Conservation (phyloP, 1,139 yeast species). For the Geotrichum europaeum region DNA sequence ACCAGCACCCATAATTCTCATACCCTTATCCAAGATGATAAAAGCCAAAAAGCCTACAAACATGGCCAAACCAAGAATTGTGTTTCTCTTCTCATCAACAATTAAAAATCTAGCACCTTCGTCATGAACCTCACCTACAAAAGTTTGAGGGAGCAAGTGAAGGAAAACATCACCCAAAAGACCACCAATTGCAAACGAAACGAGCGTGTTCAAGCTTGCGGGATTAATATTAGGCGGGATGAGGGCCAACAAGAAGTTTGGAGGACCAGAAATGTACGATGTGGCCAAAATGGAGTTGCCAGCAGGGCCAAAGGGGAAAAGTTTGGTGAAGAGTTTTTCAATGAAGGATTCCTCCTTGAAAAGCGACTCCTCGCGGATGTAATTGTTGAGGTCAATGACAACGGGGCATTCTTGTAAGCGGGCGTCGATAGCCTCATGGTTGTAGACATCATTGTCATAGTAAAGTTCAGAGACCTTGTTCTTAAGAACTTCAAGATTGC, state of each 20-base stretch:
- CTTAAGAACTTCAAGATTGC: not conserved
- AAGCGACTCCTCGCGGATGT: constrained; percentile 21
- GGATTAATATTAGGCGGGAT: constrained; percentile 48
- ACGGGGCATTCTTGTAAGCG: constrained; percentile 34
- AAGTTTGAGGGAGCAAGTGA: constrained; percentile 60
- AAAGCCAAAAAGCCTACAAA: constrained; percentile 53
- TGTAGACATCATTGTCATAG: constrained; percentile 39
- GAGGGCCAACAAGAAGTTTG: constrained; percentile 48
- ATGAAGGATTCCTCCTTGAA: constrained; percentile 29
- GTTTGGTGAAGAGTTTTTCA: constrained; percentile 24
- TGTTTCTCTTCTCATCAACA: constrained; percentile 45
- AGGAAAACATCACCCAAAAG: constrained; percentile 62
- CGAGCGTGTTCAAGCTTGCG: constrained; percentile 44
- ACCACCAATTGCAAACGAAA: constrained; percentile 67
- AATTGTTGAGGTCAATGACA: constrained; percentile 34
- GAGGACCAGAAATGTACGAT: constrained; percentile 54
- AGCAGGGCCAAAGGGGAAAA: constrained; percentile 52
- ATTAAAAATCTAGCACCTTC: constrained; percentile 39
- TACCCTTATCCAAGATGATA: constrained; percentile 49
- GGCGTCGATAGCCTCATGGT: constrained; percentile 32
- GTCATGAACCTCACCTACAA: constrained; percentile 46
- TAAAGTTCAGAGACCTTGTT: constrained; percentile 14
- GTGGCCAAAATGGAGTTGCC: constrained; percentile 58
- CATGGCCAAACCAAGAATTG: constrained; percentile 46
- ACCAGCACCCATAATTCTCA: constrained; percentile 45